A percentile compares a stretch with the other conserved stretches of the same genome.
These are phyloP conservation scores for Camellia sinensis DNA, from an alignment of 148 eudicot species.

Conservation along the genomic window DNA sequence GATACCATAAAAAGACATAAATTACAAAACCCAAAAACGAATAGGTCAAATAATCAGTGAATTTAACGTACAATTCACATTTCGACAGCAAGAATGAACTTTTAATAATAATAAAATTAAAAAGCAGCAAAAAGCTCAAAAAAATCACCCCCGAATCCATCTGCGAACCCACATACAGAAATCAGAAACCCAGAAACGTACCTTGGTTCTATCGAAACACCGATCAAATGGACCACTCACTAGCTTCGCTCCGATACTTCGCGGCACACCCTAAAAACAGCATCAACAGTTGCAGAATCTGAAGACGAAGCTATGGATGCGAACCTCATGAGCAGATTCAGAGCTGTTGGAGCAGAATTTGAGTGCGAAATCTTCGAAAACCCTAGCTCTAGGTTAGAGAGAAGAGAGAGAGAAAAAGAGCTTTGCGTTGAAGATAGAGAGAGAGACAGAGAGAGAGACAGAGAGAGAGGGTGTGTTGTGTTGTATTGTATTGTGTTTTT, in stretches of 20 bases:
- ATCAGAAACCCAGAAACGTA: slow-evolving; percentile 1
- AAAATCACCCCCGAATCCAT: too few species aligned
- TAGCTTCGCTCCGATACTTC: neutral
- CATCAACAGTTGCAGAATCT: neutral
- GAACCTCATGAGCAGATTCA: slow-evolving; percentile 10
- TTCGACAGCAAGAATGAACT: neutral
- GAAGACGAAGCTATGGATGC: slow-evolving; percentile 4
- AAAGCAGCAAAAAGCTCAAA: too few species aligned
- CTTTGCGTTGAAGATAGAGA: neutral
- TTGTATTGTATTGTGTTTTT: too few species aligned
- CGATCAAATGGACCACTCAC: neutral
- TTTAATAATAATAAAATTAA: too few species aligned
- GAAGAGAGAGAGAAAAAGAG: slow-evolving; percentile 6
- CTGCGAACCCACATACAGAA: neutral
- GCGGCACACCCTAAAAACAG: slow-evolving; percentile 10
- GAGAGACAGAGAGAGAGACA: neutral
- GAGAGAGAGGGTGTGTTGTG: too few species aligned
- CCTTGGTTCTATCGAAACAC: neutral
- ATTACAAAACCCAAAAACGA: neutral
- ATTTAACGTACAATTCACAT: slow-evolving; percentile 1
- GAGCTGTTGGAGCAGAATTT: slow-evolving; percentile 2
- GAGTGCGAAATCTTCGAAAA: slow-evolving; percentile 15
- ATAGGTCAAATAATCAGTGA: neutral
- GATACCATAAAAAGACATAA: neutral
- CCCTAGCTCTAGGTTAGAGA: slow-evolving; percentile 17